These are phyloP conservation scores for Cercospora berteroae DNA, from an alignment of 2,329 filamentous ascomycete species.

Conservation along the genomic window DNA sequence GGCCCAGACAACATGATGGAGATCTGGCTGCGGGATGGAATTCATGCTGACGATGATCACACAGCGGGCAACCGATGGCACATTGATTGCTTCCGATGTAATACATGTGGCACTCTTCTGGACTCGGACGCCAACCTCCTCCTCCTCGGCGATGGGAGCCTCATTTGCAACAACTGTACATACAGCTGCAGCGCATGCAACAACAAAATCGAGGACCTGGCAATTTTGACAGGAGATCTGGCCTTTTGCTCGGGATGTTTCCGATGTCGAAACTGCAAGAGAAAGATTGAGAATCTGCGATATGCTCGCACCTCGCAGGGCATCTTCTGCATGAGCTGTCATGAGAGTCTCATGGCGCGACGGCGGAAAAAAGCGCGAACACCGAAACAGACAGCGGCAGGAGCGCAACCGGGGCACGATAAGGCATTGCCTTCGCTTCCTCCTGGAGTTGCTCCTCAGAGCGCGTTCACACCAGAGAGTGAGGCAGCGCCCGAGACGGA, in stretches of 20 bases:
- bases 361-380: constrained; percentile 78
- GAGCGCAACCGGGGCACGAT: constrained; percentile 49
- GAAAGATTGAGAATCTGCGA: constrained; percentile 95
- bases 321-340: constrained; percentile 99
- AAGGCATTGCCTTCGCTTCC: constrained; percentile 92
- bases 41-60: constrained; percentile 6
- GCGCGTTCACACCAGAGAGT: constrained; percentile 57
- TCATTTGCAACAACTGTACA: constrained; percentile 99
- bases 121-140: constrained; percentile 98
- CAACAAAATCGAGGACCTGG: constrained; percentile 97
- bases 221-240: constrained; percentile 95
- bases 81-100: constrained; percentile 82
- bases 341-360: constrained; percentile 92
- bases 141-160: constrained; percentile 91
- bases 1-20: not conserved
- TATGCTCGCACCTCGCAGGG: constrained; percentile 97
- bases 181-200: constrained; percentile 96
- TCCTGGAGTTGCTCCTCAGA: constrained; percentile 65
- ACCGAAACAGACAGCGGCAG: constrained; percentile 55
- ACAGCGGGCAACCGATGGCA: constrained; percentile 55
- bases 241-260: constrained; percentile 98
- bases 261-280: constrained; percentile 95
- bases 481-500: constrained; percentile 59
- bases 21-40: not conserved
- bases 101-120: constrained; percentile 90